phyloP scores from a whole-genome alignment of 2,329 filamentous ascomycete species.

The Exophiala sp. region DNA sequence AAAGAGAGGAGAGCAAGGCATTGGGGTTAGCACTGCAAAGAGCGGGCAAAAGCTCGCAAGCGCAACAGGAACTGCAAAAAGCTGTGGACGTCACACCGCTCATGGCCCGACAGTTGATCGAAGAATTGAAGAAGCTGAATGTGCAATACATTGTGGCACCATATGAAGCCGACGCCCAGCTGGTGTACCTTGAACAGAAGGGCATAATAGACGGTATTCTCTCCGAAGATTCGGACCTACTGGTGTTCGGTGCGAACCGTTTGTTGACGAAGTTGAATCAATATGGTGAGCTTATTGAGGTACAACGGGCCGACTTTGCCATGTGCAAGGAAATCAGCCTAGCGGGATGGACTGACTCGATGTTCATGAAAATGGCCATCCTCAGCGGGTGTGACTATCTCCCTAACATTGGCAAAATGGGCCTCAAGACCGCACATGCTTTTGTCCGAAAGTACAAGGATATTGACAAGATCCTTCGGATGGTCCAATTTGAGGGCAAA shows the following conservation, averaged over 20 bases:
- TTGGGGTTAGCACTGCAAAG: constrained; percentile 71
- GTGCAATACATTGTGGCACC: constrained; percentile 89
- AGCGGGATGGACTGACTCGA: constrained; percentile 82
- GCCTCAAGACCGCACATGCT: constrained; percentile 87
- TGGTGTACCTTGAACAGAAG: constrained; percentile 84
- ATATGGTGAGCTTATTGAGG: constrained; percentile 86
- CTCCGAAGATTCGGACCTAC: constrained; percentile 90
- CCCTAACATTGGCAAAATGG: constrained; percentile 75
- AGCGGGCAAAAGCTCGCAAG: constrained; percentile 73
- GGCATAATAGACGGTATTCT: constrained; percentile 81
- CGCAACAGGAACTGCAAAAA: constrained; percentile 84
- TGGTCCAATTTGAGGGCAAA: constrained; percentile 85
- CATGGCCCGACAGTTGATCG: constrained; percentile 88
- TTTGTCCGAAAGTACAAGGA: constrained; percentile 85
- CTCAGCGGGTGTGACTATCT: constrained; percentile 95
- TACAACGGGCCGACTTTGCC: constrained; percentile 82
- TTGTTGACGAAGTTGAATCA: constrained; percentile 91
- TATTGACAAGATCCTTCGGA: constrained; percentile 72
- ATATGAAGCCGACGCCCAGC: constrained; percentile 95
- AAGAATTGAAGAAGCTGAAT: constrained; percentile 73
- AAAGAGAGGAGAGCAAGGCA: constrained; percentile 69
- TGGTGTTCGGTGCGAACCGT: constrained; percentile 89
- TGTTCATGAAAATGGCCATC: constrained; percentile 94
- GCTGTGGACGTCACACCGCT: constrained; percentile 91
- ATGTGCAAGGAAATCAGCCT: constrained; percentile 82